Percentiles rank a stretch among this genome's conserved stretches.
Evolutionary conservation across 768 basidiomycete species (phyloP).

Genomic region (Cystobasidium tubakii): DNA sequence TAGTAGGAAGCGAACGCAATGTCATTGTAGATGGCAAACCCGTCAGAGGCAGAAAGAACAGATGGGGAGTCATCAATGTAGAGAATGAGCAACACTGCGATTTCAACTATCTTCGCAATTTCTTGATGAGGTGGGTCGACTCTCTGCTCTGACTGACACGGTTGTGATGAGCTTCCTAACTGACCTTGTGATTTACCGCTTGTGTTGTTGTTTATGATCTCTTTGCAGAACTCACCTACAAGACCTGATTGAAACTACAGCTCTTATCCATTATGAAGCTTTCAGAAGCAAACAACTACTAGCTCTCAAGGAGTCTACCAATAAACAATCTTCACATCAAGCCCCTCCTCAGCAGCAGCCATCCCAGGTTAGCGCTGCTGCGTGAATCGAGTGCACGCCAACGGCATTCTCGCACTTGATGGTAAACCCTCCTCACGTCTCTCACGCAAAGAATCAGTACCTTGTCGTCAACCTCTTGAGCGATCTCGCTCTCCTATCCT

Average conservation of each 20-base stretch:
- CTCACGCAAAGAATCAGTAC: too few species aligned
- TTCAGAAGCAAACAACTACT: conserved; percentile 98
- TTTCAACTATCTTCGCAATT: conserved; percentile 93
- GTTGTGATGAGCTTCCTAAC: too few species aligned
- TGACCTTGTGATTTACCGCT: background rate
- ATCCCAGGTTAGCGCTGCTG: conserved; percentile 5
- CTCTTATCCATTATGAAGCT: conserved; percentile 97
- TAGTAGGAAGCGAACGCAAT: conserved; percentile 93
- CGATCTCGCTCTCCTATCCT: too few species aligned
- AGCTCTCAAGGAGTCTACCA: conserved; percentile 89
- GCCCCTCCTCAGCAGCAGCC: conserved; percentile 8
- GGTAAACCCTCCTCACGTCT: too few species aligned
- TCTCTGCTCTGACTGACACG: background rate
- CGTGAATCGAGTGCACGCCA: background rate
- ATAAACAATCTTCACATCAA: conserved; percentile 41
- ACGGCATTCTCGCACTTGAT: too few species aligned
- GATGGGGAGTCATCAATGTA: conserved; percentile 97
- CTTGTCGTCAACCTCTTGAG: too few species aligned
- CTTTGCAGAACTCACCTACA: conserved; percentile 79
- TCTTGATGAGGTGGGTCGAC: conserved; percentile 69
- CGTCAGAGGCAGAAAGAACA: conserved; percentile 91
- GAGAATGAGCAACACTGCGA: conserved; percentile 97
- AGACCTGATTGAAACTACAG: conserved; percentile 97
- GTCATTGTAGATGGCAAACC: conserved; percentile 94
- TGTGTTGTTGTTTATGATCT: background rate